Percentiles rank a stretch among this genome's conserved stretches.
phyloP scores from a whole-genome alignment of 331 rosid species.

The Cydonia oblonga region DNA sequence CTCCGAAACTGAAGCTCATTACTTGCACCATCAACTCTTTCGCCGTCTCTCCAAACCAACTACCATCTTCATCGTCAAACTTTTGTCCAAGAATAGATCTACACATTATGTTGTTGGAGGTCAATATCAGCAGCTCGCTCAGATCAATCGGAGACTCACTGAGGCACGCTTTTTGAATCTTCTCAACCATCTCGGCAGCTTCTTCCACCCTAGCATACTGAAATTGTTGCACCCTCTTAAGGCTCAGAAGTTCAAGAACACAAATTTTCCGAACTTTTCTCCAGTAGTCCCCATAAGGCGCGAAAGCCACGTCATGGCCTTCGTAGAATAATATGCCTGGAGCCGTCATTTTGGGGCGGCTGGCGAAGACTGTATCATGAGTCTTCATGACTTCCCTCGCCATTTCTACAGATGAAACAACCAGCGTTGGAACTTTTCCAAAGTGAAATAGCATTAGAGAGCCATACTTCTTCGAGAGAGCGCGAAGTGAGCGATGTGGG shows the following conservation, averaged over 20 bases:
- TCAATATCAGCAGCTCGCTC: conserved; percentile 6
- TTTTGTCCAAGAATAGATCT: conserved; percentile 26
- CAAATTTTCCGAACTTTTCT: conserved; percentile 25
- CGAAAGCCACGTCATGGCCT: conserved; percentile 13
- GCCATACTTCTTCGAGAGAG: conserved; percentile 19
- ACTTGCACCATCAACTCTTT: background rate
- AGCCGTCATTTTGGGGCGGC: conserved; percentile 17
- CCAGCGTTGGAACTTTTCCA: conserved; percentile 27
- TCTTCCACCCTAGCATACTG: conserved; percentile 30
- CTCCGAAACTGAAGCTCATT: conserved; percentile 11
- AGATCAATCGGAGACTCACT: background rate
- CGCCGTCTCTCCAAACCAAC: conserved; percentile 11
- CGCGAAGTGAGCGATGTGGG: conserved; percentile 24
- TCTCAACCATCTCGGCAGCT: background rate
- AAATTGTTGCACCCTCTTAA: conserved; percentile 27
- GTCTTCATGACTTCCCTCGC: conserved; percentile 14
- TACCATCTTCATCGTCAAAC: background rate
- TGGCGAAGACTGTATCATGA: conserved; percentile 26
- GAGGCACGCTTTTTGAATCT: background rate
- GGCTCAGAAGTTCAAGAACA: conserved; percentile 28
- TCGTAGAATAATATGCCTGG: conserved; percentile 21
- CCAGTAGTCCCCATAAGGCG: conserved; percentile 37
- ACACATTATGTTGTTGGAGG: conserved; percentile 10
- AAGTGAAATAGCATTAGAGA: conserved; percentile 21
- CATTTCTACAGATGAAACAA: conserved; percentile 27